Evolutionary conservation across 108 stramenopile species (phyloP), one percentile per base, ranked within the genome.

Genomic region (Seminavis robusta): DNA sequence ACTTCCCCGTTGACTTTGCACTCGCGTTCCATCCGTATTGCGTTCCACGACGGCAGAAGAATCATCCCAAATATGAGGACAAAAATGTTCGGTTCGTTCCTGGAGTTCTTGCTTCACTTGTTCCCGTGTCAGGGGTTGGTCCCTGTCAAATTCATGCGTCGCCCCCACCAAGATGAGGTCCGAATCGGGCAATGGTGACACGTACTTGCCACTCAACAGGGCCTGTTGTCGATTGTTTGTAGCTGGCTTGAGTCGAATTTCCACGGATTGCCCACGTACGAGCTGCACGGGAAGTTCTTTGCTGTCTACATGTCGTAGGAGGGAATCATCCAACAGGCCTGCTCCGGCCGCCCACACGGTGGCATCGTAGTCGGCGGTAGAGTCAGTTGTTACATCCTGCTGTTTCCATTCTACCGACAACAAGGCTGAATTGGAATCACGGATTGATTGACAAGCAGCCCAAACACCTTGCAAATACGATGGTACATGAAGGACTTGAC

Each of bases 221-320:
- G 84, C 88, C 32, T 76, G 44, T 3, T 69, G 26, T 31, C 53
- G 33, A 31, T 61, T 64, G 6, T 4, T 21, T 20, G 15, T 33
- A 26, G 53, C 39, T n/a, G n/a, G n/a, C n/a, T n/a, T n/a, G 19
- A 65, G 32, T 29, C 39, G 29, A 45, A 93, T 71, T 56, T 83
- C 81, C 7, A 90, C 64, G 26, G 92, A 88, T 66, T 93, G 92
- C n/a, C 92, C 92, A 20, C 87, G 71, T 40, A 93, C 85, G 23
- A 90, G 62, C 42, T 83, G 69, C 0, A 83, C 76, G 1, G 92
- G 92, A 8, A 72, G 43, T 33, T 69, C 57, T 8, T 36, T 13
- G 23, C 29, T 17, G 29, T 23, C 38, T 19, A 0, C 6, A n/a
- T 5, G 20, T 39, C 27, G 31, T 8, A 77, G 10, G 26, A 74